These are phyloP conservation scores for Corynespora cassiicola DNA, from an alignment of 2,329 filamentous ascomycete species.

Conservation along the genomic window DNA sequence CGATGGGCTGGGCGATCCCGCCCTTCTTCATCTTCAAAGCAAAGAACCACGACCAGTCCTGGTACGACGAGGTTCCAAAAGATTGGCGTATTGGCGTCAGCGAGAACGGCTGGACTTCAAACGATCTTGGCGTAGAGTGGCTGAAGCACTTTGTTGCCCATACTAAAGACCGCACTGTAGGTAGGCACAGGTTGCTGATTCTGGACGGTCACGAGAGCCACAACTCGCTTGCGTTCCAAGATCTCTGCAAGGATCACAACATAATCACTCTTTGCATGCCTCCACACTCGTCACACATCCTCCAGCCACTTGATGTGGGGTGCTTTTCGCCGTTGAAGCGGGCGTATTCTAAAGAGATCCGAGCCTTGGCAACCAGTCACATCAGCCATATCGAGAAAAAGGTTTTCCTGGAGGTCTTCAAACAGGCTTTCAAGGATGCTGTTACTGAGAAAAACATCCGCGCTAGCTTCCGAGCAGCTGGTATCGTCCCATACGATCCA, in stretches of 20 bases:
- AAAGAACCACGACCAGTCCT: slow-evolving; percentile 12
- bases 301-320: slow-evolving; percentile 47
- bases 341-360: slow-evolving; percentile 33
- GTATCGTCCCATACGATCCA: slow-evolving; percentile 38
- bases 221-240: slow-evolving; percentile 39
- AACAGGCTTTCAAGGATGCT: slow-evolving; percentile 23
- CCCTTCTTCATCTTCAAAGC: slow-evolving; percentile 16
- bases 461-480: slow-evolving; percentile 33
- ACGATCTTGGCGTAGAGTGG: slow-evolving; percentile 35
- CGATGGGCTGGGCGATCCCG: slow-evolving; percentile 12
- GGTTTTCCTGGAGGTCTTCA: slow-evolving; percentile 23
- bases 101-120: slow-evolving; percentile 43
- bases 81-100: slow-evolving; percentile 15
- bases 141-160: slow-evolving; percentile 8
- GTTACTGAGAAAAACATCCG: slow-evolving; percentile 33
- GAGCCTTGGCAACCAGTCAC: slow-evolving; percentile 26
- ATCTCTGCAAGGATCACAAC: slow-evolving; percentile 40
- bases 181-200: slow-evolving; percentile 31
- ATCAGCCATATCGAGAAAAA: slow-evolving; percentile 31
- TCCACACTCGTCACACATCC: slow-evolving; percentile 41
- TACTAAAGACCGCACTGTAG: slow-evolving; percentile 4
- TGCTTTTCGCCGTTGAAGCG: slow-evolving; percentile 43
- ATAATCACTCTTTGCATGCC: slow-evolving; percentile 47
- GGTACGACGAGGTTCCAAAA: slow-evolving; percentile 11
- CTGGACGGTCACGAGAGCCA: slow-evolving; percentile 29